Conservation (phyloP, 768 basidiomycete species). For the Russula foetens region DNA sequence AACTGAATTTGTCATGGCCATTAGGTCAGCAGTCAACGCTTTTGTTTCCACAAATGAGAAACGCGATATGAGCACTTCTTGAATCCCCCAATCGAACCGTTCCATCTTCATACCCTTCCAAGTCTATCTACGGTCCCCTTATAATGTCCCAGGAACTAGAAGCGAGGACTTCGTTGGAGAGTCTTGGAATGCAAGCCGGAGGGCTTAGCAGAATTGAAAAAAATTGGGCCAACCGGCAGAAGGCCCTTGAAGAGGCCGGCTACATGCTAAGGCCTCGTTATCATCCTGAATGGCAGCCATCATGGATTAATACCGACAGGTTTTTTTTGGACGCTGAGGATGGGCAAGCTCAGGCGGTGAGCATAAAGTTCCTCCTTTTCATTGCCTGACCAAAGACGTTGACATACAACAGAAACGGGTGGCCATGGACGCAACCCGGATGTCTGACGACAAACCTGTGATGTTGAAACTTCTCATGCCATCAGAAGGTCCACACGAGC, state of each 20-base stretch:
- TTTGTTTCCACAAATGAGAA: no score
- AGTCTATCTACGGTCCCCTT: no score
- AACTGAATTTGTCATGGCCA: no score
- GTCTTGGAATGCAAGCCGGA: neutral
- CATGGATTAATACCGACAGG: neutral
- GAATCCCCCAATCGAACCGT: no score
- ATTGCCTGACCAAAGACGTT: no score
- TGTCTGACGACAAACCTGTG: neutral
- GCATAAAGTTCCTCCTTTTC: neutral
- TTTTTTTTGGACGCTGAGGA: neutral
- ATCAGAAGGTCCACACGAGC: neutral
- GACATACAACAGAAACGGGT: neutral
- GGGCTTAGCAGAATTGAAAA: neutral
- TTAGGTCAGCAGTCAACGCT: no score
- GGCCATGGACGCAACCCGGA: no score
- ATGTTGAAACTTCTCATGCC: neutral
- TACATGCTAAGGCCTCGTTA: neutral
- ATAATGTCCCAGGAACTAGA: no score
- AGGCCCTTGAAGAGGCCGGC: neutral
- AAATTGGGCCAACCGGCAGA: neutral
- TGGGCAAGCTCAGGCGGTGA: slow-evolving; percentile 3
- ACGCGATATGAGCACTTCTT: no score
- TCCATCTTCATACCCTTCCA: no score
- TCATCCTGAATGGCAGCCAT: neutral
- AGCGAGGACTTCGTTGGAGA: no score